Conservation (phyloP, 805 yeast genomes). For the Yamadazyma phyllophila region DNA sequence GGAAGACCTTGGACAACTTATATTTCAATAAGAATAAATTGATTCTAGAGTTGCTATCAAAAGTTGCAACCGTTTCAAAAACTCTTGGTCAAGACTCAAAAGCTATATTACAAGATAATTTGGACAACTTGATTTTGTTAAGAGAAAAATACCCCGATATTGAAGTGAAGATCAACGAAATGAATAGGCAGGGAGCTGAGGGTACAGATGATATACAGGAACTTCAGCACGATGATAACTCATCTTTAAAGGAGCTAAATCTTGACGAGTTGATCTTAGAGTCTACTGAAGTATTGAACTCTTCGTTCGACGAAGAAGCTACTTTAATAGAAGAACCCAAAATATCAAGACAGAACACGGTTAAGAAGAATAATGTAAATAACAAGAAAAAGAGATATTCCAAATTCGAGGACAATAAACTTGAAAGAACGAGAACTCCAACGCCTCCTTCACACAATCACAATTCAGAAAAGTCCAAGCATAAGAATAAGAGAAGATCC, state of each 20-base stretch:
- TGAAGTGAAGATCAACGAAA: conserved; percentile 24
- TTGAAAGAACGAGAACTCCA: conserved; percentile 21
- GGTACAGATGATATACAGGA: conserved; percentile 16
- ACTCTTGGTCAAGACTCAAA: conserved; percentile 50
- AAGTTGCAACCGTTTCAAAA: conserved; percentile 44
- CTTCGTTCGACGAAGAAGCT: conserved; percentile 35
- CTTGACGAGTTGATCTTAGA: conserved; percentile 34
- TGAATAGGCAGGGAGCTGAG: conserved; percentile 8
- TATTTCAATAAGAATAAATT: conserved; percentile 47
- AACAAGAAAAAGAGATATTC: conserved; percentile 36
- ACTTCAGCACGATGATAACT: not conserved
- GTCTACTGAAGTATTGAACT: conserved; percentile 29
- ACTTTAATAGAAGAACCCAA: conserved; percentile 20
- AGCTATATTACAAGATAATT: conserved; percentile 44
- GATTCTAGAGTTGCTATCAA: conserved; percentile 41
- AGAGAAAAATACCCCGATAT: conserved; percentile 38
- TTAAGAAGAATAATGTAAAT: conserved; percentile 22
- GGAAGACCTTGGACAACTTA: conserved; percentile 48
- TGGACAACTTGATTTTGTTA: conserved; percentile 40
- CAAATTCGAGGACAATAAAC: conserved; percentile 20
- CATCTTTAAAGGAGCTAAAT: conserved; percentile 23
- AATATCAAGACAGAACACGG: conserved; percentile 16
- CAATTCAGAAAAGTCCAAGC: conserved; percentile 10
- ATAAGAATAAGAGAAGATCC: conserved; percentile 9
- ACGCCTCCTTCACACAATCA: conserved; percentile 24